These are phyloP conservation scores for Alternaria arbusti DNA, from an alignment of 2,329 filamentous ascomycete species.

Conservation along the genomic window DNA sequence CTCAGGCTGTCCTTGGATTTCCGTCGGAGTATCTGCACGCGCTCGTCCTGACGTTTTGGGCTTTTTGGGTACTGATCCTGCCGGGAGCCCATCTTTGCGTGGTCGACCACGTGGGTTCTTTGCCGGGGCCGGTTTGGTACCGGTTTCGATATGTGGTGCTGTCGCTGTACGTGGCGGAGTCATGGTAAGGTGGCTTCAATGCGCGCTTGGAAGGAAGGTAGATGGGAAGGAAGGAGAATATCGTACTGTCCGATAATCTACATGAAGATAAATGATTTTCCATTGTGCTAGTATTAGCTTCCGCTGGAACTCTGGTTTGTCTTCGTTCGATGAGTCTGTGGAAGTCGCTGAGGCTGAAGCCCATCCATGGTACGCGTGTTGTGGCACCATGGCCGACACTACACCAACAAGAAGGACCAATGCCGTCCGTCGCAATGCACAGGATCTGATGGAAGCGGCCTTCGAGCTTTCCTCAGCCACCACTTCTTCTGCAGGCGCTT, in stretches of 20 bases:
- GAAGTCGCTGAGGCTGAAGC: not conserved
- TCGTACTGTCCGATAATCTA: not conserved
- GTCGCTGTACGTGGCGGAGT: not conserved
- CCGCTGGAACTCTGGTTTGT: not conserved
- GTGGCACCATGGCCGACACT: not conserved
- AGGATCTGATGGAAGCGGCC: fast-evolving
- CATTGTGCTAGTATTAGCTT: not conserved
- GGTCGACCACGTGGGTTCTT: not conserved
- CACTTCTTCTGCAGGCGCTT: not conserved
- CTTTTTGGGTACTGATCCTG: not conserved
- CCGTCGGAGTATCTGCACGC: not conserved
- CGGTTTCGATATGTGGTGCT: not conserved
- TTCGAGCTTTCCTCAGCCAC: no score
- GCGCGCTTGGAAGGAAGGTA: not conserved
- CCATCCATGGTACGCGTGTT: not conserved
- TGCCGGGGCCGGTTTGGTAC: not conserved
- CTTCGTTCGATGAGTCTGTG: not conserved
- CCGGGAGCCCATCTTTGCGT: not conserved
- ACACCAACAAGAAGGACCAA: not conserved
- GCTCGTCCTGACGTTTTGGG: not conserved
- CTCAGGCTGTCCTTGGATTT: not conserved
- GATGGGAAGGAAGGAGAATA: not conserved
- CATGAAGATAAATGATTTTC: not conserved
- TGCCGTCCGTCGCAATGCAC: not conserved
- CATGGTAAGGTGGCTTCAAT: not conserved